Percentiles rank a stretch among this genome's conserved stretches.
Evolutionary conservation across 164 flowering plant species (phyloP).

Genomic region (Dillenia suffruticosa): DNA sequence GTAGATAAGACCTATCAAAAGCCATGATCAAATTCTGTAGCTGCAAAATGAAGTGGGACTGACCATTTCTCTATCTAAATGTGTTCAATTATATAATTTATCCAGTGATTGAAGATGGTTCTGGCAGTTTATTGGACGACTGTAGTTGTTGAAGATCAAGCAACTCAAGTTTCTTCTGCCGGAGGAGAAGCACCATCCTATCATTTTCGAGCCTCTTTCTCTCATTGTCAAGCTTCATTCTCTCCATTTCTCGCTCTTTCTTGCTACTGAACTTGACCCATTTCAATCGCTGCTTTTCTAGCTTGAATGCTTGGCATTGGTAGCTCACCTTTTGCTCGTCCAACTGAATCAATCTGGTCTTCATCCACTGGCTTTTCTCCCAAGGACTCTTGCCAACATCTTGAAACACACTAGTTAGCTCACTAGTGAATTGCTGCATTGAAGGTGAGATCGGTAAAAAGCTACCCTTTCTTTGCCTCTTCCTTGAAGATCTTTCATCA

Average conservation of each 20-base stretch:
- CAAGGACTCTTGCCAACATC: constrained; percentile 46
- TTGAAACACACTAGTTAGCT: constrained; percentile 41
- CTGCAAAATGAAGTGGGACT: no score
- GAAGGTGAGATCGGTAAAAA: constrained; percentile 4
- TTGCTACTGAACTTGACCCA: constrained; percentile 78
- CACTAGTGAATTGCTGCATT: constrained; percentile 38
- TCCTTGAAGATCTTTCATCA: constrained; percentile 18
- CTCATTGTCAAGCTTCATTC: constrained; percentile 66
- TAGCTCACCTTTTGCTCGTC: constrained; percentile 67
- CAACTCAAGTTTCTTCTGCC: constrained; percentile 74
- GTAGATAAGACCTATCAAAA: no score
- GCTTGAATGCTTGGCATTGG: constrained; percentile 56
- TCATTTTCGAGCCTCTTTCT: constrained; percentile 65
- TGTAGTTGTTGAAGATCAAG: constrained; percentile 36
- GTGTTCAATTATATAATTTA: constrained; percentile 13
- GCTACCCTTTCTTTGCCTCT: constrained; percentile 23
- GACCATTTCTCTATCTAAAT: no score
- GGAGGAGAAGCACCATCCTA: constrained; percentile 65
- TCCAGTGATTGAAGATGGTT: constrained; percentile 36
- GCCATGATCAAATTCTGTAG: no score
- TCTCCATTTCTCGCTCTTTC: constrained; percentile 96
- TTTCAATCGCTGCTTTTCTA: constrained; percentile 80
- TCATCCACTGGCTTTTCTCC: constrained; percentile 84
- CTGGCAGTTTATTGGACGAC: constrained; percentile 28
- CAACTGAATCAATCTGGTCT: constrained; percentile 35